These are phyloP conservation scores for Lagenidium sp. DNA, from an alignment of 352 stramenopile species.

Conservation along the genomic window DNA sequence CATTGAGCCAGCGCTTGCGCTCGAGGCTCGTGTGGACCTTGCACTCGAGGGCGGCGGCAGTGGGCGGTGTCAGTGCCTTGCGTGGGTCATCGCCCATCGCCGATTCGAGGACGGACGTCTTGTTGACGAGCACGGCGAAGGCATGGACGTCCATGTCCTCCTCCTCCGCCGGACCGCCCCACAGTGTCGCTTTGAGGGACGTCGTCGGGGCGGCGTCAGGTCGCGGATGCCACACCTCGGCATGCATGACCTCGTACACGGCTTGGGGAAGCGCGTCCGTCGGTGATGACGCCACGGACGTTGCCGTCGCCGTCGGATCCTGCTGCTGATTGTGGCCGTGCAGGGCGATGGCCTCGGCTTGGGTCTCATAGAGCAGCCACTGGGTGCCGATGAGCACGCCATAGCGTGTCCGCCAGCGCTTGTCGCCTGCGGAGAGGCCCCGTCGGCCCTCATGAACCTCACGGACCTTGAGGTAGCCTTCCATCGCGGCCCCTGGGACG, in stretches of 20 bases:
- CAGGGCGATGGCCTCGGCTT: slow-evolving; percentile 34
- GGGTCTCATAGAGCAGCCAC: slow-evolving; percentile 62
- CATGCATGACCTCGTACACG: slow-evolving; percentile 42
- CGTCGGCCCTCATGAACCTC: slow-evolving; percentile 13
- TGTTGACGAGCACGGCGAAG: slow-evolving; percentile 13
- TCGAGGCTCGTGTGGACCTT: slow-evolving; percentile 52
- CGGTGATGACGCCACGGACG: too few relatives aligned
- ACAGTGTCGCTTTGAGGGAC: too few relatives aligned
- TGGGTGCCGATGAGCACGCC: slow-evolving; percentile 60
- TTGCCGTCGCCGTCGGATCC: slow-evolving; percentile 3
- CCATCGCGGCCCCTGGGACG: slow-evolving; percentile 51
- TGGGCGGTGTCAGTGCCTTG: too few relatives aligned
- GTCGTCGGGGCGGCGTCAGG: background rate
- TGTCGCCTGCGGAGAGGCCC: slow-evolving; percentile 6
- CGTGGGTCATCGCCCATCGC: slow-evolving; percentile 8
- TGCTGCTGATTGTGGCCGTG: slow-evolving; percentile 11
- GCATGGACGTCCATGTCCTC: slow-evolving; percentile 15
- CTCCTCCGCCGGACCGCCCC: slow-evolving; percentile 1
- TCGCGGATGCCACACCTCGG: slow-evolving; percentile 15
- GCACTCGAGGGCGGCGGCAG: slow-evolving; percentile 41
- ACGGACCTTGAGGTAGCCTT: slow-evolving; percentile 54
- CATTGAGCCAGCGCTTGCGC: slow-evolving; percentile 59
- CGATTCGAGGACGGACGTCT: slow-evolving; percentile 1
- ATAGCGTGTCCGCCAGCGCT: slow-evolving; percentile 46
- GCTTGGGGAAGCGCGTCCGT: slow-evolving; percentile 21